Evolutionary conservation across 1,284 basidiomycete species (phyloP).

Genomic region (Ganoderma sp.): DNA sequence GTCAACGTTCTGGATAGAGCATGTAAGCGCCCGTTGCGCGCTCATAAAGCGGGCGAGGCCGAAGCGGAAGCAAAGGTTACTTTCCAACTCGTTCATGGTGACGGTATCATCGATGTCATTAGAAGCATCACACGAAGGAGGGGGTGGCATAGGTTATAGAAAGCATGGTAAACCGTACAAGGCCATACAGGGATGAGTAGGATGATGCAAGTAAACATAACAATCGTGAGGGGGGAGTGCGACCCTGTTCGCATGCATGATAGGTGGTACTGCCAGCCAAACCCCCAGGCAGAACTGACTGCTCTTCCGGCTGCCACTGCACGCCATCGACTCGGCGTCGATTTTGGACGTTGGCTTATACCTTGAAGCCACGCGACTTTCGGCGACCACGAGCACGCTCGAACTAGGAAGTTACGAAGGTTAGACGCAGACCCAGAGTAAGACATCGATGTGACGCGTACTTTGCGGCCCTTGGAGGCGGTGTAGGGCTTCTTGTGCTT

Average conservation of each 20-base stretch:
- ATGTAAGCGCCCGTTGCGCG: background rate
- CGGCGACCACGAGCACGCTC: conserved; percentile 91
- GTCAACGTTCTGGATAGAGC: background rate
- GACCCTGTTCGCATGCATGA: conserved; percentile 33
- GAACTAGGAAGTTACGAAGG: conserved; percentile 56
- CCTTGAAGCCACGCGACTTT: conserved; percentile 92
- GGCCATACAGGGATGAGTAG: conserved; percentile 33
- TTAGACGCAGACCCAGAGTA: conserved; percentile 7
- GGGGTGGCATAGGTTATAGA: conserved; percentile 31
- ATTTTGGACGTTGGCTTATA: conserved; percentile 55
- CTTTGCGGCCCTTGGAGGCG: conserved; percentile 94
- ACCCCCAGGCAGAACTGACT: conserved; percentile 33
- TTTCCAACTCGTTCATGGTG: background rate
- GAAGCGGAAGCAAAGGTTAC: background rate
- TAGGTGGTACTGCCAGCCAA: conserved; percentile 34
- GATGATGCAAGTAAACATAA: conserved; percentile 34
- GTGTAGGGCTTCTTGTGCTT: conserved; percentile 96
- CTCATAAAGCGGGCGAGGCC: background rate
- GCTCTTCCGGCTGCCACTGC: conserved; percentile 22
- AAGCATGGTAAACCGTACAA: conserved; percentile 34
- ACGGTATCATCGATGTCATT: background rate
- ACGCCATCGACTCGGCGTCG: conserved; percentile 35
- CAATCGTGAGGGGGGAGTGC: conserved; percentile 28
- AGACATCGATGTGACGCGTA: conserved; percentile 38
- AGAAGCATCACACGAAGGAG: background rate